A percentile compares a stretch with the other conserved stretches of the same genome.
Conservation (phyloP, 2,329 filamentous ascomycete genomes). For the Talaromyces albobiverticillius region DNA sequence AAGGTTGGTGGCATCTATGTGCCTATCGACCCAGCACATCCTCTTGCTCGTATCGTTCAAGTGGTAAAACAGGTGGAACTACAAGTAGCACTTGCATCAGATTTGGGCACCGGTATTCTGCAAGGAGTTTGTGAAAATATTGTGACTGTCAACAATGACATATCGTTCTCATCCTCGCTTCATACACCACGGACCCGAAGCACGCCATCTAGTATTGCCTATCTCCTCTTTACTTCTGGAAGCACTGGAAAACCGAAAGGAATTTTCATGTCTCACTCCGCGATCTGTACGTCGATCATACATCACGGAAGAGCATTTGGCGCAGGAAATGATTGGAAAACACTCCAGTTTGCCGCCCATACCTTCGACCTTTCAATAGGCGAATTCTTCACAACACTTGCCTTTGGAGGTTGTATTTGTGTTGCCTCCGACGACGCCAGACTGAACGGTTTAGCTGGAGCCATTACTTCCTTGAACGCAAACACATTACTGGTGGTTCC, state of each 20-base stretch:
- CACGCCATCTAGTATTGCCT: constrained; percentile 47
- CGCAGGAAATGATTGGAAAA: constrained; percentile 2
- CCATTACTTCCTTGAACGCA: constrained; percentile 49
- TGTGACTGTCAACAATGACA: constrained; percentile 23
- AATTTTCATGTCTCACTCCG: constrained; percentile 46
- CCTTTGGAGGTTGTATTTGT: constrained; percentile 47
- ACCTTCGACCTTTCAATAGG: constrained; percentile 16
- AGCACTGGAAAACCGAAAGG: constrained; percentile 54
- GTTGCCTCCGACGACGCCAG: constrained; percentile 47
- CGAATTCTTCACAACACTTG: constrained; percentile 37
- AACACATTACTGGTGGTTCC: constrained; percentile 48
- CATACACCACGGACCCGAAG: background rate
- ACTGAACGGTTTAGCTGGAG: constrained; percentile 47
- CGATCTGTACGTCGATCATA: constrained; percentile 38
- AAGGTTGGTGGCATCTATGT: constrained; percentile 18
- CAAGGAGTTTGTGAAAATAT: constrained; percentile 28
- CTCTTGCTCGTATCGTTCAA: background rate
- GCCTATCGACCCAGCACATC: constrained; percentile 2
- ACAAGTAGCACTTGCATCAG: constrained; percentile 2
- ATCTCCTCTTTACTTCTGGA: constrained; percentile 59
- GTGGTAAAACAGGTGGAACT: background rate
- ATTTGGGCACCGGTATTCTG: constrained; percentile 28
- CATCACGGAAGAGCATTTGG: background rate
- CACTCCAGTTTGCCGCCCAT: constrained; percentile 30
- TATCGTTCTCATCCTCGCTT: background rate